These are phyloP conservation scores for Volvox reticuliferus DNA, from an alignment of 139 green algal species.

Conservation along the genomic window DNA sequence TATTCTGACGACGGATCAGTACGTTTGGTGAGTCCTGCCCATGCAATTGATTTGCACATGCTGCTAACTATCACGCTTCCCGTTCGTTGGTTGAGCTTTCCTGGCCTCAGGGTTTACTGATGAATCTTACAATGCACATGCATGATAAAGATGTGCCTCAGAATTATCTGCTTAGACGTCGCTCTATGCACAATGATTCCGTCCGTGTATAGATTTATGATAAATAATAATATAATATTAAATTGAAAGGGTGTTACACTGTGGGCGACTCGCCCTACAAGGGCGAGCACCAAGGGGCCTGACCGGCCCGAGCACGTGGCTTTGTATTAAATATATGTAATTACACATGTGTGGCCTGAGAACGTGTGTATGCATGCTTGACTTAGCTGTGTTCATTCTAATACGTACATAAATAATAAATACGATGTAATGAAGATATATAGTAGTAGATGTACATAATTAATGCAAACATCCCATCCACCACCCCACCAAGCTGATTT, in stretches of 20 bases:
- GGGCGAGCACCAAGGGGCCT: no score
- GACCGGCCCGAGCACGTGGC: no score
- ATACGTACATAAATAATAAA: not conserved
- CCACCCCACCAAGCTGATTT: no score
- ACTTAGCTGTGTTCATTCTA: not conserved
- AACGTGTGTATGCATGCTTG: no score
- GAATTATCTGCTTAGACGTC: not conserved
- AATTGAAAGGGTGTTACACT: no score
- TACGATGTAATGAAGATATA: not conserved
- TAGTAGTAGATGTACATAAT: no score
- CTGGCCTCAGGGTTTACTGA: not conserved
- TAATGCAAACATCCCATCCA: no score
- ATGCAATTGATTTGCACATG: not conserved
- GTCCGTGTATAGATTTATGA: not conserved
- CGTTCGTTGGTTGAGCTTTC: not conserved
- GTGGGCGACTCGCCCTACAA: not conserved
- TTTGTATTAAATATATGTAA: not conserved
- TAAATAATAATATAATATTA: no score
- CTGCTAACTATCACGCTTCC: no score
- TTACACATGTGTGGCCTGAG: no score
- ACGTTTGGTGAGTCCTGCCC: not conserved
- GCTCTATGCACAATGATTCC: not conserved
- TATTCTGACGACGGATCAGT: not conserved
- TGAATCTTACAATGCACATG: not conserved
- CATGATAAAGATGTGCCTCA: not conserved